Percentiles rank a stretch among this genome's conserved stretches.
phyloP scores from a whole-genome alignment of 2,329 filamentous ascomycete species.

The Pseudogymnoascus destructans region DNA sequence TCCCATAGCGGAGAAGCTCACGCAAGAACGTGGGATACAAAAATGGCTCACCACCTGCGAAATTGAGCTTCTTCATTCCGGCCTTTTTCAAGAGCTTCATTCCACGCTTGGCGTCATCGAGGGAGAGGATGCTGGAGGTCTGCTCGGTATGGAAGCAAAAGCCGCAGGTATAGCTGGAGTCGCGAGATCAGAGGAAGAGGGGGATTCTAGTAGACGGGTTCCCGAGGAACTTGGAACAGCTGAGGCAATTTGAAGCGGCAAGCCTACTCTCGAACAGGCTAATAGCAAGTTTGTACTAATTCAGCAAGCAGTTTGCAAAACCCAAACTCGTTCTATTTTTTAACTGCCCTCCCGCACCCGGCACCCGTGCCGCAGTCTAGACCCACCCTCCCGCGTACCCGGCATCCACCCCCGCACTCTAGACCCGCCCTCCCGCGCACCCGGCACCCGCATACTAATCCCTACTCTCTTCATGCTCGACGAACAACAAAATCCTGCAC shows the following conservation, averaged over 20 bases:
- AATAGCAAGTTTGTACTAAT: background rate
- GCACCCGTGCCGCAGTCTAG: too few species aligned
- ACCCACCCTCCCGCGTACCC: too few species aligned
- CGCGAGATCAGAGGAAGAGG: background rate
- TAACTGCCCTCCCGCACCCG: constrained; percentile 15
- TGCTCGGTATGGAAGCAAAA: constrained; percentile 47
- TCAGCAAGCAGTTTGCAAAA: constrained; percentile 1
- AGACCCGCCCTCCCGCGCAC: too few species aligned
- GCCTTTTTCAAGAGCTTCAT: constrained; percentile 34
- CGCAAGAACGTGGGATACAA: constrained; percentile 34
- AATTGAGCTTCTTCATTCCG: constrained; percentile 43
- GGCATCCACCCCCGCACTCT: too few species aligned
- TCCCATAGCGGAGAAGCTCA: constrained; percentile 34
- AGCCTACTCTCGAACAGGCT: background rate
- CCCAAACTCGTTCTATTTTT: constrained; percentile 14
- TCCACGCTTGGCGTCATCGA: constrained; percentile 26
- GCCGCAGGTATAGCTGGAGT: constrained; percentile 29
- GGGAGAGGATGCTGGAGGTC: constrained; percentile 27
- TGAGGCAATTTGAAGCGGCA: constrained; percentile 7
- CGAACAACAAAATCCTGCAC: too few species aligned
- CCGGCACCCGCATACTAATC: too few species aligned
- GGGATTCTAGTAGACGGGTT: constrained; percentile 15
- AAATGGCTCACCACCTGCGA: constrained; percentile 42
- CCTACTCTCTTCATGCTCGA: too few species aligned
- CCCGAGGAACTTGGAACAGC: constrained; percentile 11